Evolutionary conservation across 768 basidiomycete genomes (phyloP), one percentile per base, ranked within the genome.

Genomic region (Phaeotremella fagi): DNA sequence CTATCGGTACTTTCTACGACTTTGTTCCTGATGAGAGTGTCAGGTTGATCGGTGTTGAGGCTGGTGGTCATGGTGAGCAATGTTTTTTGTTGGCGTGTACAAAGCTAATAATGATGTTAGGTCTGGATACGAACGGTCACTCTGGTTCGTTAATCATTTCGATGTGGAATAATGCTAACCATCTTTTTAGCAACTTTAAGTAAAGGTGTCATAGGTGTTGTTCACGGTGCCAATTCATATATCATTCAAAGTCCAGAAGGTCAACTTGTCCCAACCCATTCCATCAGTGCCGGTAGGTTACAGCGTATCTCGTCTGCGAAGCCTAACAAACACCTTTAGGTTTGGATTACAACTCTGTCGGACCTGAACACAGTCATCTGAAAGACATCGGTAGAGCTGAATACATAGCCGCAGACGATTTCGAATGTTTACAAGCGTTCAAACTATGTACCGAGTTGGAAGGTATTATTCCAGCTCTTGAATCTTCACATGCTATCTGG

Each of bases 401-500:
- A 70, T 99, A 98, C 72, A 83, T 88, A 18, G 85, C 81, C 14
- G 94, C 92, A 7, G 95, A 88, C 3, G 95, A 99, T 68, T 90
- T 95, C 74, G 80, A 99, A 63, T 90, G 90, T 4, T 79, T 98
- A 25, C 81, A 90, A 35, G 95, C 90, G 1, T 98, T 99, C 82
- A 79, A 90, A 53, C 79, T 90, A 76, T 80, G 85, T 64, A 97
- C 90, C 0, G 90, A 98, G 73, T 77, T 84, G 18, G 94, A 99
- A 76, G 95, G 95, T 16, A 98, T 99, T 64, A 98, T 99, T 64
- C 95, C 95, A 31, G 94, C 94, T 27, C 78, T 98, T 52, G 95
- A 98, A 74, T 92, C 90, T 2, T 86, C 90, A 6, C 95, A 98
- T 75, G 95, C 91, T 20, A 82, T 99, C 67, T 98, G 92, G 91